Evolutionary conservation across 257 asterid species (phyloP).

Genomic region (Leptodermis oblonga): DNA sequence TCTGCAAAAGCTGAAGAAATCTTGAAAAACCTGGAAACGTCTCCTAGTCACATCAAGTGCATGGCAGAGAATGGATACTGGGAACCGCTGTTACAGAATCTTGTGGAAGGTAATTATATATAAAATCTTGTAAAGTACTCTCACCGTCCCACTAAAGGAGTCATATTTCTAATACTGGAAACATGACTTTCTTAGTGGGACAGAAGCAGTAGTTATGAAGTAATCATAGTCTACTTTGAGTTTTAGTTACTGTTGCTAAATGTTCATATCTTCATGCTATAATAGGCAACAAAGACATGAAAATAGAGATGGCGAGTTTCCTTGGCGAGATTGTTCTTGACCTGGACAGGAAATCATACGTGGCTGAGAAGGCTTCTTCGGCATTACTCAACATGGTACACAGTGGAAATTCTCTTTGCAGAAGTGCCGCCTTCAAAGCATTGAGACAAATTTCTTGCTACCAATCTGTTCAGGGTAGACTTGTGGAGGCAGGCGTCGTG

Average conservation of each 20-base stretch:
- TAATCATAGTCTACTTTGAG: background rate
- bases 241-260: background rate
- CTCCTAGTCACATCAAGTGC: conserved; percentile 57
- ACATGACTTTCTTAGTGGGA: too few relatives aligned
- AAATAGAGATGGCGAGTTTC: conserved; percentile 60
- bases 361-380: conserved; percentile 70
- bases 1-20: conserved; percentile 56
- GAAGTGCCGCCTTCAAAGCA: conserved; percentile 70
- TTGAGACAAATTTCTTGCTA: conserved; percentile 50
- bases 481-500: conserved; percentile 54
- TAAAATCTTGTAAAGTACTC: background rate
- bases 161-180: too few relatives aligned
- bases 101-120: conserved; percentile 45
- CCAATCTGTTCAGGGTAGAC: conserved; percentile 46
- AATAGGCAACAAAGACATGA: conserved; percentile 62
- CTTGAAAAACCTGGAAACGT: conserved; percentile 59
- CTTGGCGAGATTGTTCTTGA: conserved; percentile 57
- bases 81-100: conserved; percentile 64
- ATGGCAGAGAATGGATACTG: conserved; percentile 85
- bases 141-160: too few relatives aligned
- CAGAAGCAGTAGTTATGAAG: too few relatives aligned
- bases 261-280: conserved; percentile 6
- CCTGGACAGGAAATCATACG: conserved; percentile 40
- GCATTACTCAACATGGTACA: conserved; percentile 61
- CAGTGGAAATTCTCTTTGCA: conserved; percentile 37